A percentile compares a stretch with the other conserved stretches of the same genome.
Evolutionary conservation across 2,329 filamentous ascomycete species (phyloP).

Genomic region (Aspergillus thermomutatus): DNA sequence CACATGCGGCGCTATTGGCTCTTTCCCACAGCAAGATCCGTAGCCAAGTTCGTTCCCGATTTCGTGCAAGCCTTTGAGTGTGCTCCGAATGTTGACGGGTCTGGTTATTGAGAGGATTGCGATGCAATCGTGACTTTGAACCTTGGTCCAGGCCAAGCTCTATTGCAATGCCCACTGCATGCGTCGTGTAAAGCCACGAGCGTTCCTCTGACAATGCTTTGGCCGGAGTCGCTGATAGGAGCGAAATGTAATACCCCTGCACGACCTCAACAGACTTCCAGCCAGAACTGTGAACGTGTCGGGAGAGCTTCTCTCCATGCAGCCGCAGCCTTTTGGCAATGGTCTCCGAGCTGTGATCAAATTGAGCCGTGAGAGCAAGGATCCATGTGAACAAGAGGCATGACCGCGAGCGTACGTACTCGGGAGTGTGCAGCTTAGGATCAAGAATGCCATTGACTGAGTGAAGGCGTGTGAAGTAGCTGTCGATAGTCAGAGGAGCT

Average conservation of each 20-base stretch:
- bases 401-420: conserved; percentile 24
- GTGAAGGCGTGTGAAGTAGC: conserved; percentile 27
- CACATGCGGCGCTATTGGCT: conserved; percentile 28
- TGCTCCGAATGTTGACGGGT: background rate
- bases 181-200: conserved; percentile 29
- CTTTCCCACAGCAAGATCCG: conserved; percentile 30
- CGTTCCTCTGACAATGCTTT: conserved; percentile 24
- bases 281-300: conserved; percentile 25
- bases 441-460: conserved; percentile 31
- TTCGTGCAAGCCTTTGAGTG: conserved; percentile 18
- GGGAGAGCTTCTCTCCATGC: conserved; percentile 28
- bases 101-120: background rate
- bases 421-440: conserved; percentile 24
- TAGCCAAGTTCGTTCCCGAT: conserved; percentile 30
- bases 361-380: conserved; percentile 28
- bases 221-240: conserved; percentile 26
- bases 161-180: conserved; percentile 26
- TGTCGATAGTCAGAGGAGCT: background rate
- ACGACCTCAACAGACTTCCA: conserved; percentile 30
- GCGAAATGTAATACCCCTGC: conserved; percentile 31
- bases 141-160: conserved; percentile 26
- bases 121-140: background rate
- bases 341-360: conserved; percentile 17
- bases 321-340: conserved; percentile 24
- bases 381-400: conserved; percentile 32